Percentiles rank a stretch among this genome's conserved stretches.
Conservation (phyloP, 108 stramenopile genomes). For the Skeletonema potamos region DNA sequence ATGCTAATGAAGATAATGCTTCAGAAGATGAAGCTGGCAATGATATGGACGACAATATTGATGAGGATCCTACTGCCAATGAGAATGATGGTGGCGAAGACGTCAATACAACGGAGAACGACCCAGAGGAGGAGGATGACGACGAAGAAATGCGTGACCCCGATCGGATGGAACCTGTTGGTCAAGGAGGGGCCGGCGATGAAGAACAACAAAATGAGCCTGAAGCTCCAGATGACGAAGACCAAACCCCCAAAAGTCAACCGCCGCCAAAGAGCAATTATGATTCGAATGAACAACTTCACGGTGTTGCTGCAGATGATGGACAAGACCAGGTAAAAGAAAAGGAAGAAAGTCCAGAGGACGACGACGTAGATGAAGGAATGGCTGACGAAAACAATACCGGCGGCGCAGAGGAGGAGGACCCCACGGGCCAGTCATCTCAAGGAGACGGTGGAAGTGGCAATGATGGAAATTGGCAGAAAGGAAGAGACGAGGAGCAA, state of each 20-base stretch:
- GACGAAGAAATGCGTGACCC: slow-evolving; percentile 40
- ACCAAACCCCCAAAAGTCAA: background rate
- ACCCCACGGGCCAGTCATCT: slow-evolving; percentile 17
- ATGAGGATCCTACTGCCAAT: slow-evolving; percentile 37
- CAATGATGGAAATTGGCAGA: slow-evolving; percentile 54
- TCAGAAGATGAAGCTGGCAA: slow-evolving; percentile 34
- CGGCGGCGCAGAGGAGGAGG: slow-evolving; percentile 47
- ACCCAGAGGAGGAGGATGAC: slow-evolving; percentile 39
- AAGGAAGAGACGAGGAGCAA: slow-evolving; percentile 33
- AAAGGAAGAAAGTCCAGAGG: slow-evolving; percentile 30
- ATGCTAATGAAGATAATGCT: slow-evolving; percentile 40
- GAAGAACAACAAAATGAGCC: slow-evolving; percentile 10
- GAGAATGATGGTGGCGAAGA: slow-evolving; percentile 22
- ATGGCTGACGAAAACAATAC: slow-evolving; percentile 32
- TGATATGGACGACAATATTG: slow-evolving; percentile 39
- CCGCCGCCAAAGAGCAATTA: slow-evolving; percentile 29
- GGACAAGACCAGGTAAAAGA: slow-evolving; percentile 56
- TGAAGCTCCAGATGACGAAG: slow-evolving; percentile 19
- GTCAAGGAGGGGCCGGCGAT: slow-evolving; percentile 22
- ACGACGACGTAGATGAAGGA: slow-evolving; percentile 38
- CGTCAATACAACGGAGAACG: background rate
- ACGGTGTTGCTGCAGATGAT: slow-evolving; percentile 55
- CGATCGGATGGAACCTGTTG: slow-evolving; percentile 47
- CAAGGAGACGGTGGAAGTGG: slow-evolving; percentile 48
- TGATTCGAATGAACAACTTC: slow-evolving; percentile 46